Conservation (phyloP, 2,329 filamentous ascomycete genomes). For the Eutypa lata region DNA sequence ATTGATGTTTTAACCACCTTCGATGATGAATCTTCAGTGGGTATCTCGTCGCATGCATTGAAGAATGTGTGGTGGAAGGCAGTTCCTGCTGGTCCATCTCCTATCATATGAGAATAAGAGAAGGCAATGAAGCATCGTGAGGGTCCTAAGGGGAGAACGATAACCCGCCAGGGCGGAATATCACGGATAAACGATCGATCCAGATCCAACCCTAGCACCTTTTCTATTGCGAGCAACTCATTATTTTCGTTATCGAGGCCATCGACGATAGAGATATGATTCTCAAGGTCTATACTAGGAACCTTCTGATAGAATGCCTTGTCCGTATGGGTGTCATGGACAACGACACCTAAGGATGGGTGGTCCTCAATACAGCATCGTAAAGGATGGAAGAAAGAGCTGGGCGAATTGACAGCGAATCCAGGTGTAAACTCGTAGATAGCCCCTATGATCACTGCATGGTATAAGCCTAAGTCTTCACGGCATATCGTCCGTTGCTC, state of each 20-base stretch:
- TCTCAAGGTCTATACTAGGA: conserved; percentile 29
- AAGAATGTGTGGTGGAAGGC: conserved; percentile 41
- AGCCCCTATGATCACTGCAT: conserved; percentile 34
- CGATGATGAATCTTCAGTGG: background rate
- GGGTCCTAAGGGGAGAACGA: conserved; percentile 28
- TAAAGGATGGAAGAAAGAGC: conserved; percentile 29
- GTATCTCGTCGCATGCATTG: conserved; percentile 11
- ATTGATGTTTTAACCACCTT: conserved; percentile 5
- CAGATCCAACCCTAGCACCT: conserved; percentile 26
- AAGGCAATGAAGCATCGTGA: conserved; percentile 35
- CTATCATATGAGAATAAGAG: conserved; percentile 39
- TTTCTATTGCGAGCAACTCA: conserved; percentile 18
- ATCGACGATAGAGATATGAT: conserved; percentile 34
- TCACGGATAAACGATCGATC: conserved; percentile 27
- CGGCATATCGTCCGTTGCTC: conserved; percentile 39
- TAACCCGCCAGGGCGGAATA: conserved; percentile 41
- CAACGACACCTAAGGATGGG: conserved; percentile 33
- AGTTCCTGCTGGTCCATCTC: conserved; percentile 39
- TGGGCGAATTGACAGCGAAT: conserved; percentile 13
- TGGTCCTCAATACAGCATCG: conserved; percentile 35
- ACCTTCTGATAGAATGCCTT: conserved; percentile 31
- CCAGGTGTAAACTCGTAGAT: conserved; percentile 24
- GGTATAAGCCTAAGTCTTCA: conserved; percentile 38
- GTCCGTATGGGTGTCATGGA: conserved; percentile 34
- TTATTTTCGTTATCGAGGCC: background rate